These are phyloP conservation scores for Diplodia seriata DNA, from an alignment of 2,329 filamentous ascomycete species.

Conservation along the genomic window DNA sequence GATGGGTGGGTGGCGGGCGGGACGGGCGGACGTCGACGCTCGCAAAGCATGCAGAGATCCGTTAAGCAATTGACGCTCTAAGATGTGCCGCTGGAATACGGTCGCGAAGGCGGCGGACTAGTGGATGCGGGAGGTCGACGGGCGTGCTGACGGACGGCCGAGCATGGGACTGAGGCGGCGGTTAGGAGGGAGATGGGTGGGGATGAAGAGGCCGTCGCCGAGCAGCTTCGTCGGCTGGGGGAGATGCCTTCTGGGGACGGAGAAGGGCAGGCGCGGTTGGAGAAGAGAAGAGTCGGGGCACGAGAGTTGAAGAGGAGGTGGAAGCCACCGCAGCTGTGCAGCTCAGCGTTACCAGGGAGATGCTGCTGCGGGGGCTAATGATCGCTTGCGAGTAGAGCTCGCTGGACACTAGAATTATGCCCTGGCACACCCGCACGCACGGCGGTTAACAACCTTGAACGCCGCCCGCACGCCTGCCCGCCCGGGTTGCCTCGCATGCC, in stretches of 20 bases:
- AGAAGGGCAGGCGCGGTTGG: conserved; percentile 44
- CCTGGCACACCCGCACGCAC: conserved; percentile 25
- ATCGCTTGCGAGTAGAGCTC: conserved; percentile 34
- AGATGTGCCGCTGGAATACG: conserved; percentile 25
- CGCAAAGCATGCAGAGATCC: conserved; percentile 19
- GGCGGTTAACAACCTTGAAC: conserved; percentile 30
- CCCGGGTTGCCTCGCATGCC: conserved; percentile 31
- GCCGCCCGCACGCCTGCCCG: conserved; percentile 22
- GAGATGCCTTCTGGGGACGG: conserved; percentile 47
- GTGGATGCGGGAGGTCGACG: conserved; percentile 27
- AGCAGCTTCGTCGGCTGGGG: conserved; percentile 35
- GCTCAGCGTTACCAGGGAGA: conserved; percentile 36
- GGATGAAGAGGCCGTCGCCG: conserved; percentile 35
- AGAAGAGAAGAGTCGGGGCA: conserved; percentile 38
- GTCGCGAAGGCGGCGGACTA: conserved; percentile 7
- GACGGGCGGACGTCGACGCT: conserved; percentile 13
- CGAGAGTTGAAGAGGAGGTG: conserved; percentile 43
- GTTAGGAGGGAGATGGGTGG: conserved; percentile 40
- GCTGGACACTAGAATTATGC: conserved; percentile 33
- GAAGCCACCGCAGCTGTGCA: conserved; percentile 44
- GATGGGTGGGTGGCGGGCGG: conserved; percentile 21
- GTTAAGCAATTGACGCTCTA: conserved; percentile 29
- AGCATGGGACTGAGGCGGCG: conserved; percentile 38
- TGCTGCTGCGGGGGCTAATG: conserved; percentile 40
- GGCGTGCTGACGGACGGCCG: conserved; percentile 35